Evolutionary conservation across 306 rosid genomes (phyloP).

Genomic region (Prunus davidiana): DNA sequence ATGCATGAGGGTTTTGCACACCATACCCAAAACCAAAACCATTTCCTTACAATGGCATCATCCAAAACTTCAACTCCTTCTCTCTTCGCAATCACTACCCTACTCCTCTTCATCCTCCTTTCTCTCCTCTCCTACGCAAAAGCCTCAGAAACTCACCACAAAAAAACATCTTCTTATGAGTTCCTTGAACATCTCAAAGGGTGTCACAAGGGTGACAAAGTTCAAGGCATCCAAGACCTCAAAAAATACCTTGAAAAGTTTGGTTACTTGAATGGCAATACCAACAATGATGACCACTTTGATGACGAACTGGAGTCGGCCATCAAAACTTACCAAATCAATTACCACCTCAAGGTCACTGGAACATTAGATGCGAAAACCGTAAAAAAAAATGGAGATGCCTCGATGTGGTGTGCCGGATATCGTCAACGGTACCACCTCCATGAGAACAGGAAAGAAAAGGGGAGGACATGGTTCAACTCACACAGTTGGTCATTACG

Average conservation of each 20-base stretch:
- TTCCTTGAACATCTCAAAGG: conserved; percentile 35
- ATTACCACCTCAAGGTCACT: conserved; percentile 15
- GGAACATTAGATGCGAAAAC: conserved; percentile 35
- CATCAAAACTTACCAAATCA: conserved; percentile 38
- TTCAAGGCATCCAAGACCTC: conserved; percentile 32
- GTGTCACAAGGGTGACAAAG: conserved; percentile 33
- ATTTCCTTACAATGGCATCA: conserved; percentile 13
- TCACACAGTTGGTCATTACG: conserved; percentile 14
- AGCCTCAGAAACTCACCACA: not conserved
- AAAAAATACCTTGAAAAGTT: conserved; percentile 32
- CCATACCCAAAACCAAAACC: not conserved
- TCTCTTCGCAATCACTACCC: not conserved
- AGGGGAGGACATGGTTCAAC: not conserved
- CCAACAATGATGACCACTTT: conserved; percentile 9
- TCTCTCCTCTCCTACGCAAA: not conserved
- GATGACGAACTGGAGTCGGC: conserved; percentile 36
- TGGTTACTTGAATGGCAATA: conserved; percentile 34
- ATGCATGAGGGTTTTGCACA: not conserved
- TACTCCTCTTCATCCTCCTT: not conserved
- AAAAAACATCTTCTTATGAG: conserved; percentile 21
- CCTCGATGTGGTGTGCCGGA: too few species aligned
- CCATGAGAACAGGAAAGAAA: not conserved
- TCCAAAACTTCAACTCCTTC: not conserved
- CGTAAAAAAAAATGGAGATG: not conserved
- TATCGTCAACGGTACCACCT: too few species aligned